Evolutionary conservation across 164 flowering plant genomes (phyloP).

Genomic region (Magnolia kwangsiensis): DNA sequence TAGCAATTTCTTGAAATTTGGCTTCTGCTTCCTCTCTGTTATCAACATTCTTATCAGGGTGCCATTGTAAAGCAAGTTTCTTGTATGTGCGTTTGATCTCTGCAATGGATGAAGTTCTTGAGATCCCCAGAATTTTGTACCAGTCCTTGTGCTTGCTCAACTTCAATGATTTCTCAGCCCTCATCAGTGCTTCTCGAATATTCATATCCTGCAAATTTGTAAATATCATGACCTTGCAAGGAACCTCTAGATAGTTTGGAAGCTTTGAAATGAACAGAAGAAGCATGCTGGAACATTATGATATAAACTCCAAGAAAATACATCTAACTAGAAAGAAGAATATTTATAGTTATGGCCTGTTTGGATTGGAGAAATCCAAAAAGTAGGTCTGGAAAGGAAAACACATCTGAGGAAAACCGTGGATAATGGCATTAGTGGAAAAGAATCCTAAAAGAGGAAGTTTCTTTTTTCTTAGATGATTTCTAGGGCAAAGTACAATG

Average conservation of each 20-base stretch:
- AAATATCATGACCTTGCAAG: not conserved
- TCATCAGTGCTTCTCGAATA: constrained; percentile 70
- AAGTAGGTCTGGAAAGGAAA: too few species aligned
- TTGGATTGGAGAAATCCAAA: too few species aligned
- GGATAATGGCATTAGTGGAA: too few species aligned
- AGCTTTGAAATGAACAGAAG: not conserved
- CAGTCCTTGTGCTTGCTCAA: constrained; percentile 95
- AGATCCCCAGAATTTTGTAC: constrained; percentile 92
- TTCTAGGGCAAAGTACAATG: too few species aligned
- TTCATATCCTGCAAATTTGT: constrained; percentile 65
- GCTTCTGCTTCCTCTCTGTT: constrained; percentile 94
- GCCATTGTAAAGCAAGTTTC: constrained; percentile 99
- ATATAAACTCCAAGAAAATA: too few species aligned
- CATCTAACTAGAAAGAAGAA: too few species aligned
- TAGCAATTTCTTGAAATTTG: constrained; percentile 89
- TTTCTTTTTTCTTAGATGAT: too few species aligned
- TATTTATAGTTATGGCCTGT: too few species aligned
- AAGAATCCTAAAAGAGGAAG: too few species aligned
- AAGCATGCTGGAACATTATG: too few species aligned
- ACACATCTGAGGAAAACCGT: too few species aligned
- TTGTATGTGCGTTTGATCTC: constrained; percentile 94
- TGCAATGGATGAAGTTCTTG: constrained; percentile 66
- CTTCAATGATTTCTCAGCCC: constrained; percentile 87
- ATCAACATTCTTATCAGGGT: constrained; percentile 94
- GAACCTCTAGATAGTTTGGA: not conserved